Evolutionary conservation across 345 rosid species (phyloP).

Genomic region (Acer campestre): DNA sequence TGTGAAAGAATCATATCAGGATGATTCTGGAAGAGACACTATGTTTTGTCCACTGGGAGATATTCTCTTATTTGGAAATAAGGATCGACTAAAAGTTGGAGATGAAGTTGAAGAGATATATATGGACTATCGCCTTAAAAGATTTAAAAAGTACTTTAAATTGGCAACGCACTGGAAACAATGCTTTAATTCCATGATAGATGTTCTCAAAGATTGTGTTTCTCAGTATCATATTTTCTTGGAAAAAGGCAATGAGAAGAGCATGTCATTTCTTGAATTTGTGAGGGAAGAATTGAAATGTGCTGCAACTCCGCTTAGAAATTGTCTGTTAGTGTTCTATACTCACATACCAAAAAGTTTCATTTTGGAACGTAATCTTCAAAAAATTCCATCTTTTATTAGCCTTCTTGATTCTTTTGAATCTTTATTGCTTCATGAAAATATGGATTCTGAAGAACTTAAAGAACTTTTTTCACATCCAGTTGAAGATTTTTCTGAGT

Average conservation of each 20-base stretch:
- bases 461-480: slow-evolving; percentile 19
- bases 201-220: slow-evolving; percentile 9
- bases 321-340: slow-evolving; percentile 26
- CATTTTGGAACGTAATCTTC: slow-evolving; percentile 20
- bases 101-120: slow-evolving; percentile 20
- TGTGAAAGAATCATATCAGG: slow-evolving; percentile 23
- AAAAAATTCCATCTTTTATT: slow-evolving; percentile 13
- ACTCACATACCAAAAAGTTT: slow-evolving; percentile 33
- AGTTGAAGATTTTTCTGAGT: background rate
- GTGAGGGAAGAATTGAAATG: slow-evolving; percentile 22
- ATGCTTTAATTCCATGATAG: slow-evolving; percentile 3
- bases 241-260: background rate
- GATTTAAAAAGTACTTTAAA: slow-evolving; percentile 25
- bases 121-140: slow-evolving; percentile 30
- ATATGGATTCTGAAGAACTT: slow-evolving; percentile 16
- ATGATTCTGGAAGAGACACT: background rate
- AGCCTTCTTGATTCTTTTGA: slow-evolving; percentile 28
- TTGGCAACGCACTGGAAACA: background rate
- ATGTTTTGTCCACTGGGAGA: slow-evolving; percentile 14
- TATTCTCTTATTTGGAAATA: slow-evolving; percentile 29
- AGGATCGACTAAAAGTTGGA: slow-evolving; percentile 16
- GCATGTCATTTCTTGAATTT: slow-evolving; percentile 37
- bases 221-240: slow-evolving; percentile 9
- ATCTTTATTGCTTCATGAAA: background rate
- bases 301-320: slow-evolving; percentile 13